Evolutionary conservation across 2,329 filamentous ascomycete species (phyloP), one percentile per base, ranked within the genome.

Genomic region (Sclerotinia subarctica): DNA sequence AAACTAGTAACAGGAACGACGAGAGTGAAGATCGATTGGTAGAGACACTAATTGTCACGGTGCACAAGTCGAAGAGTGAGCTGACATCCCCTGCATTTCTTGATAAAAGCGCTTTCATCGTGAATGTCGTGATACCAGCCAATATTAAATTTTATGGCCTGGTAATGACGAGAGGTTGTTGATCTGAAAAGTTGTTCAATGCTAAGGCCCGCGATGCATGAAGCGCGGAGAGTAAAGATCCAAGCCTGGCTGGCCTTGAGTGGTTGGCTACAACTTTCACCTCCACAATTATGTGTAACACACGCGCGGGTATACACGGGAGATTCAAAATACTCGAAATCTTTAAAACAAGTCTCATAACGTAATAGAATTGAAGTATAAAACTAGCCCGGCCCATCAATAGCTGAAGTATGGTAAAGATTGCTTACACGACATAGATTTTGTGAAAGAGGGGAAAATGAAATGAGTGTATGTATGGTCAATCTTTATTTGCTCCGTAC

Each of bases 261-360:
- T 51, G 59, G 13, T 62, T 38, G 46, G 29, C 13, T 38, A 10
- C 38, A 15, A 24, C 44, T 19, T 26, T 5, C 19, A 32, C 58
- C n/a, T 29, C 58, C 44, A 51, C 44, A 62, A 35, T 21, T n/a
- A 38, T 51, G 46, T 62, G 59, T 62, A 62, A 62, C 59, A 26
- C 5, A 38, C 6, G 59, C 32, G 46, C 46, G 46, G 46, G 8
- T 62, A 49, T 38, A 42, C 58, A 49, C 51, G 47, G 38, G 35
- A 38, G 29, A 35, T 49, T 26, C 13, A 42, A 42, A 57, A 8
- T 1, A 26, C 5, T 51, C 49, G 46, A 49, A 29, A 62, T 62
- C 19, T n/a, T 1, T 35, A 24, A 19, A 51, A 51, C 29, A 38
- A 51, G 51, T 38, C 21, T 26, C 46, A 51, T 62, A 62, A 62